Evolutionary conservation across 805 yeast species (phyloP).

Genomic region (Tetrapisispora phaffii): DNA sequence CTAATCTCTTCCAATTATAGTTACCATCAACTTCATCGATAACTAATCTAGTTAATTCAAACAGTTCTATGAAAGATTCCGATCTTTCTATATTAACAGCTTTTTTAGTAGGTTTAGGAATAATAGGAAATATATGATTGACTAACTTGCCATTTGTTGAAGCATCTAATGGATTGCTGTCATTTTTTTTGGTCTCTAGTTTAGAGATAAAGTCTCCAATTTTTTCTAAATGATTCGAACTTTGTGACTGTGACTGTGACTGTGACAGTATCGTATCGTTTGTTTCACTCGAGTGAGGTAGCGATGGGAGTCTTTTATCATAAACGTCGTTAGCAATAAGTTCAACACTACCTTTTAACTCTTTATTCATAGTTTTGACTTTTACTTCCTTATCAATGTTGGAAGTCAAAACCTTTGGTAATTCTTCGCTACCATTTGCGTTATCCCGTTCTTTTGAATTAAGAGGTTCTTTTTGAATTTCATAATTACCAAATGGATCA

Average conservation of each 20-base stretch:
- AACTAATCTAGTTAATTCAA: conserved; percentile 24
- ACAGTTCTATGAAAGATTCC: conserved; percentile 25
- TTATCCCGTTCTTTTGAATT: background rate
- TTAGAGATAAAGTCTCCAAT: background rate
- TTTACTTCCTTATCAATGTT: background rate
- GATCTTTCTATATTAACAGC: conserved; percentile 17
- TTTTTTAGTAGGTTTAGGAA: conserved; percentile 7
- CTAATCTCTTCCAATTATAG: conserved; percentile 26
- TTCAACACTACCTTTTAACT: background rate
- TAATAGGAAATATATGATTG: conserved; percentile 12
- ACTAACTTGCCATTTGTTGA: background rate
- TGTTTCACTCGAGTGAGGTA: background rate
- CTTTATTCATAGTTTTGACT: background rate
- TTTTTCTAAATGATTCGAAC: background rate
- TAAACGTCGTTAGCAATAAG: background rate
- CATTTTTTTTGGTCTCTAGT: background rate
- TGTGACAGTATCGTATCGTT: background rate
- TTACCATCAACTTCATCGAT: conserved; percentile 28
- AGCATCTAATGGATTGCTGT: background rate
- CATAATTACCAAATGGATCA: conserved; percentile 25
- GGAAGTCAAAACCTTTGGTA: background rate
- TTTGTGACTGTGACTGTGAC: background rate
- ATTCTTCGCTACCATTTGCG: background rate
- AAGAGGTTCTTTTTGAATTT: background rate
- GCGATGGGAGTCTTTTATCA: background rate